Evolutionary conservation across 805 yeast genomes (phyloP), one percentile per base, ranked within the genome.

Genomic region (Schizosaccharomyces lindneri): DNA sequence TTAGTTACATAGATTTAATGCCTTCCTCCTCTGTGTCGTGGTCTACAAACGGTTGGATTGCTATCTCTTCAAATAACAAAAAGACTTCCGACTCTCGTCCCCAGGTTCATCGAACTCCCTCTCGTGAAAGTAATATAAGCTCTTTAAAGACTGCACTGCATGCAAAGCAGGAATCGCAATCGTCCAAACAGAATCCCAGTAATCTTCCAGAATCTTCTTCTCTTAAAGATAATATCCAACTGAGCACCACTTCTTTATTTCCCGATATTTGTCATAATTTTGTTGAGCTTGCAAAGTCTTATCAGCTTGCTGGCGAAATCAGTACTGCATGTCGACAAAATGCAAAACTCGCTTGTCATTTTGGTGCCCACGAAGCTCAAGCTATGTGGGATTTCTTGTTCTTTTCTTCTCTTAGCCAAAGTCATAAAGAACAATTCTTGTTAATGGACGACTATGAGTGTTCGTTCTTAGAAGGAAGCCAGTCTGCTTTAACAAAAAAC

Each of bases 11-110:
- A 5, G 82, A 81, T 60, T 77, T 79, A 55, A 68, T 87, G 36
- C 74, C 80, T 1, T 70, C 76, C 6, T 74, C 76, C 0, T 72
- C 85, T 0, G 67, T 78, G 4, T 74, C 81, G 0, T 86, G 93
- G 94, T 73, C 79, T 3, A 75, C 80, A 0, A 68, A 67, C 19
- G 75, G 78, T 55, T 78, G 77, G 60, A 68, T 85, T 55, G 65
- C 0, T 78, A 81, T 64, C 75, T 62, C 60, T 62, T 55, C 60
- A 5, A 19, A 31, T 36, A 19, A 6, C 31, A 15, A 13, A 9
- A n/a, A 31, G 17, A 57, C 5, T 57, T 3, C 9, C 7, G 11
- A 21, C 27, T 3, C 4, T 19, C 43, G 60, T 21, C 39, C 41
- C 13, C 41, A 9, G 17, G n/a, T 21, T 17, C 17, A 27, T 19